Evolutionary conservation across 202 grass and related monocot species (phyloP).

Genomic region (Dendrocalamus latiflorus): DNA sequence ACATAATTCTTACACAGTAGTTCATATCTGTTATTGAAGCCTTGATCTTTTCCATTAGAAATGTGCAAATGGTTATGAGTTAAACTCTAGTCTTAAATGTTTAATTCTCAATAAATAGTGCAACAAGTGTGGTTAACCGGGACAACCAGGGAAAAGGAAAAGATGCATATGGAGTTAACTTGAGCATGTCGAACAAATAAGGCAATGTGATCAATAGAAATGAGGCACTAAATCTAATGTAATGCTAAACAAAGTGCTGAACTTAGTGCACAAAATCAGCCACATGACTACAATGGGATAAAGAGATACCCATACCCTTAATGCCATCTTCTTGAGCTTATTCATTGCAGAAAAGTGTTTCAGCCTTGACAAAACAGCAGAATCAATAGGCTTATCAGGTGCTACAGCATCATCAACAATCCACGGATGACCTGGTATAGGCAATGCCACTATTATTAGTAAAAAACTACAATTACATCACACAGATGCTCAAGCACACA

Average conservation of each 20-base stretch:
- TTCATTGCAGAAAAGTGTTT: constrained; percentile 95
- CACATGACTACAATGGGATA: background rate
- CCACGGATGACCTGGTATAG: constrained; percentile 80
- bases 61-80: background rate
- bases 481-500: background rate
- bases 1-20: background rate
- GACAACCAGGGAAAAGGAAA: background rate
- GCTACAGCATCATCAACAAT: constrained; percentile 88
- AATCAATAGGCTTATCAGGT: constrained; percentile 90
- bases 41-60: background rate
- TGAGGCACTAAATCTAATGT: background rate
- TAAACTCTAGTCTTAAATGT: background rate
- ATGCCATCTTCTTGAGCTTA: constrained; percentile 94
- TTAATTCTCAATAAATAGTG: background rate
- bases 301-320: constrained; percentile 53
- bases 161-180: background rate
- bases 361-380: constrained; percentile 81
- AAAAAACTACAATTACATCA: background rate
- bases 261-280: constrained; percentile 2
- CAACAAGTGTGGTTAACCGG: background rate
- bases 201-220: background rate
- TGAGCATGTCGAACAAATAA: constrained; percentile 1
- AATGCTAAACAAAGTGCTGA: constrained; percentile 5
- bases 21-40: background rate
- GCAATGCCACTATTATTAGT: constrained; percentile 16